phyloP scores from a whole-genome alignment of 768 basidiomycete species.

The Podaxis pistillaris region DNA sequence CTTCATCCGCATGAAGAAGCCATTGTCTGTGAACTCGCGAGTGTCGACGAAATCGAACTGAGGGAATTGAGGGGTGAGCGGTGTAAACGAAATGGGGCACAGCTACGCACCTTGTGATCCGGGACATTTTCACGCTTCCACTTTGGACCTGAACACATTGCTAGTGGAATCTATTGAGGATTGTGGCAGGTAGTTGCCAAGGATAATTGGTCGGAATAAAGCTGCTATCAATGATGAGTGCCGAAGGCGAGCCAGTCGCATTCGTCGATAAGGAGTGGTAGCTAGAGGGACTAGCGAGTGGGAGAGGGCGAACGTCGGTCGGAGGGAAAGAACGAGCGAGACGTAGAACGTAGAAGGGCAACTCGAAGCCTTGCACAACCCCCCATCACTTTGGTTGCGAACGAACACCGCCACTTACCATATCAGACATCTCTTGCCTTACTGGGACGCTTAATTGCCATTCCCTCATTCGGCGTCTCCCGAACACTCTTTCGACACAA shows the following conservation, averaged over 20 bases:
- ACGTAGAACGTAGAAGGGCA: slow-evolving; percentile 15
- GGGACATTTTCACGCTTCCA: slow-evolving; percentile 98
- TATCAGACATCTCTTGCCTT: background rate
- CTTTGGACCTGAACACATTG: slow-evolving; percentile 67
- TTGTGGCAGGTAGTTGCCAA: slow-evolving; percentile 22
- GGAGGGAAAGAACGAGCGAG: slow-evolving; percentile 15
- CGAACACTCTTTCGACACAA: slow-evolving; percentile 41
- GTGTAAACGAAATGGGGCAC: background rate
- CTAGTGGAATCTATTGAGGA: slow-evolving; percentile 28
- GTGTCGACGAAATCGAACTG: slow-evolving; percentile 98
- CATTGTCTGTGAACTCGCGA: slow-evolving; percentile 86
- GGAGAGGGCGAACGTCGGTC: slow-evolving; percentile 10
- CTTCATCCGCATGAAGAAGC: slow-evolving; percentile 86
- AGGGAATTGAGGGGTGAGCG: background rate
- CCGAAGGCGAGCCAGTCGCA: slow-evolving; percentile 56
- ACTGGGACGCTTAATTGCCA: background rate
- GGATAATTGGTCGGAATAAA: slow-evolving; percentile 23
- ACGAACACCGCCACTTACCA: slow-evolving; percentile 16
- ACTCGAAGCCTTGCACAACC: slow-evolving; percentile 19
- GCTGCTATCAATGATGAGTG: slow-evolving; percentile 19
- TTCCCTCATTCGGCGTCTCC: slow-evolving; percentile 32
- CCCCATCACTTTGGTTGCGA: slow-evolving; percentile 5
- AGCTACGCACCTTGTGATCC: slow-evolving; percentile 84
- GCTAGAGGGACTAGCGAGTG: slow-evolving; percentile 27
- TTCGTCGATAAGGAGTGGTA: slow-evolving; percentile 29